phyloP scores from a whole-genome alignment of 1,284 basidiomycete genomes.

The Moesziomyces globuligerus region DNA sequence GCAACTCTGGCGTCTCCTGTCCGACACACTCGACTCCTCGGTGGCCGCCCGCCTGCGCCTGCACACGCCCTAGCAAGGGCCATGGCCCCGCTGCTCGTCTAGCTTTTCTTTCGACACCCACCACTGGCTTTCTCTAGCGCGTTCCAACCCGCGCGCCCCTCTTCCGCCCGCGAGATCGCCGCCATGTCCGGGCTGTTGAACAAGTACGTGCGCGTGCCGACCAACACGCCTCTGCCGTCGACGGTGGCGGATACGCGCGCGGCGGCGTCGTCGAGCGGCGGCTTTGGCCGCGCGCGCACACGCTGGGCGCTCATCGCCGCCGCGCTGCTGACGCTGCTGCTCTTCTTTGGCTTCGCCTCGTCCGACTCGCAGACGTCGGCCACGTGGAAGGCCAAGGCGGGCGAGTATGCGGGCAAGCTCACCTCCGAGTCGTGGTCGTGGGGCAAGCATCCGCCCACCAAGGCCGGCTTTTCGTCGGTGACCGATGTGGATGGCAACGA shows the following conservation, averaged over 20 bases:
- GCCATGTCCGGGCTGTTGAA: conserved; percentile 30
- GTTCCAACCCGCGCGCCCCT: no score
- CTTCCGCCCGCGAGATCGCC: no score
- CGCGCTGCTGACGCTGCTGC: conserved; percentile 21
- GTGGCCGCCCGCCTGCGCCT: no score
- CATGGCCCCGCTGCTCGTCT: no score
- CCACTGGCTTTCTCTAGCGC: no score
- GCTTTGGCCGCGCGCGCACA: conserved; percentile 47
- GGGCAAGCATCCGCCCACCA: neutral
- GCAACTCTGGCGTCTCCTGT: no score
- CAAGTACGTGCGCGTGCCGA: conserved; percentile 40
- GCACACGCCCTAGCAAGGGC: no score
- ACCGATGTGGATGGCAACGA: conserved; percentile 29
- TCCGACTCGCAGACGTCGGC: conserved; percentile 13
- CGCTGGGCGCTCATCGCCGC: conserved; percentile 43
- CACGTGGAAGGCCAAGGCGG: conserved; percentile 34
- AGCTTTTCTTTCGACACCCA: no score
- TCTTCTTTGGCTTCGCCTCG: conserved; percentile 35
- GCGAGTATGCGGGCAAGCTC: conserved; percentile 35
- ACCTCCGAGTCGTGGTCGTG: conserved; percentile 12
- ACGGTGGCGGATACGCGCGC: conserved; percentile 15
- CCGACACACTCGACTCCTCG: no score
- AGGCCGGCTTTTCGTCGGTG: neutral
- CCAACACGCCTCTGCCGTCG: conserved; percentile 17
- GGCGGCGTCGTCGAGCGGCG: conserved; percentile 2